Percentiles rank a stretch among this genome's conserved stretches.
phyloP scores from a whole-genome alignment of 1,284 basidiomycete species.

The Microbotryum intermedium region DNA sequence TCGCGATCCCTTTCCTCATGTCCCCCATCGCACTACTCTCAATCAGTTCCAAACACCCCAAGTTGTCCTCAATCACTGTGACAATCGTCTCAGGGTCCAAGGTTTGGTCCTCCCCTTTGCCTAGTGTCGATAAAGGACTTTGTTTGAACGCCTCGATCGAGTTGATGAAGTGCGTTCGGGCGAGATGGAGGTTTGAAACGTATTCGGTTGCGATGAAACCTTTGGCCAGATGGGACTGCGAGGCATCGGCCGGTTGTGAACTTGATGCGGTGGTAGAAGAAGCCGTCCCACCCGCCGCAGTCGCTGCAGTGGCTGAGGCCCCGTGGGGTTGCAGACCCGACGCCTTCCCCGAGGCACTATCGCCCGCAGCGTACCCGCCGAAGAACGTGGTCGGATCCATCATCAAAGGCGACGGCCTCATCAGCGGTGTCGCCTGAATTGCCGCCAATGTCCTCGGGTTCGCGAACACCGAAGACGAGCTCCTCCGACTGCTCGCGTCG shows the following conservation, averaged over 20 bases:
- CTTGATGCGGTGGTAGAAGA: background rate
- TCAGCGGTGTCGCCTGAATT: no score
- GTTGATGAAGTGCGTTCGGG: slow-evolving; percentile 26
- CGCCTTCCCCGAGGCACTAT: background rate
- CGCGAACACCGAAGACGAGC: slow-evolving; percentile 1
- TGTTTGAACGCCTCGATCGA: slow-evolving; percentile 16
- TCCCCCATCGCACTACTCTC: slow-evolving; percentile 33
- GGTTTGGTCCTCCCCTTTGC: no score
- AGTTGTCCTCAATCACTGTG: slow-evolving; percentile 24
- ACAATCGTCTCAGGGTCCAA: slow-evolving; percentile 15
- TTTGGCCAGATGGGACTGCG: no score
- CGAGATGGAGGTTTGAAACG: slow-evolving; percentile 29
- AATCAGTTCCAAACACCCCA: slow-evolving; percentile 31
- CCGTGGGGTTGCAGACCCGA: background rate
- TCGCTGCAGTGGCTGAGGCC: background rate
- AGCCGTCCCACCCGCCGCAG: background rate
- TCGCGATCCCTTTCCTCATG: slow-evolving; percentile 6
- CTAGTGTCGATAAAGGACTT: background rate
- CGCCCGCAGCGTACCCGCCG: background rate
- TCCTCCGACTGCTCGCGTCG: background rate
- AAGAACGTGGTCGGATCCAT: background rate
- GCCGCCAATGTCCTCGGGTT: background rate
- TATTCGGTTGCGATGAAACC: slow-evolving; percentile 31
- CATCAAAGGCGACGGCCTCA: no score
- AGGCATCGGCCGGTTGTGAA: slow-evolving; percentile 1